Conservation (phyloP, 768 basidiomycete species). For the Rhizopogon roseolus region DNA sequence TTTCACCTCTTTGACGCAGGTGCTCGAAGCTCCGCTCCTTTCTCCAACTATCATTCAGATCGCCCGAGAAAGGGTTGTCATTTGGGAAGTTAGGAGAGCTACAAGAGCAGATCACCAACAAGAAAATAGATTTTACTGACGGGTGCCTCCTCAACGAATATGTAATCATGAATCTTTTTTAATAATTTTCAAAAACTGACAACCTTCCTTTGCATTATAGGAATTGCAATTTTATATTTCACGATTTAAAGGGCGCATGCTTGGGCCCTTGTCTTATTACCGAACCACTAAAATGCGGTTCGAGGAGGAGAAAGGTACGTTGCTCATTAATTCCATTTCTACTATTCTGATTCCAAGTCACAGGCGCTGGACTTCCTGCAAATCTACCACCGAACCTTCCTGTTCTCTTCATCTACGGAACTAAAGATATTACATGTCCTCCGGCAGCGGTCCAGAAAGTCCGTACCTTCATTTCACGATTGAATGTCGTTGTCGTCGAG, state of each 20-base stretch:
- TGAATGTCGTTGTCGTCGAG: slow-evolving; percentile 49
- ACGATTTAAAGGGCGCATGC: slow-evolving; percentile 47
- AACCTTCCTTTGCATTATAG: slow-evolving; percentile 24
- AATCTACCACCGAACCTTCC: slow-evolving; percentile 45
- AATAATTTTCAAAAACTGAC: background rate
- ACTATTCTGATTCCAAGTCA: background rate
- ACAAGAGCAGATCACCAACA: background rate
- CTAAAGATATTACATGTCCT: slow-evolving; percentile 45
- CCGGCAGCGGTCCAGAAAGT: slow-evolving; percentile 36
- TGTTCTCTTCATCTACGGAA: slow-evolving; percentile 59
- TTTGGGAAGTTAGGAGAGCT: slow-evolving; percentile 4
- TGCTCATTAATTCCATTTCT: background rate
- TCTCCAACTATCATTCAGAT: slow-evolving; percentile 10
- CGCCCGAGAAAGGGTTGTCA: background rate
- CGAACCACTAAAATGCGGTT: slow-evolving; percentile 55
- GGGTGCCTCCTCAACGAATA: slow-evolving; percentile 15
- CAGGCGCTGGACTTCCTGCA: slow-evolving; percentile 41
- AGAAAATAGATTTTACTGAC: background rate
- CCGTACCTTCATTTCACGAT: slow-evolving; percentile 43
- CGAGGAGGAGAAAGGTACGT: slow-evolving; percentile 55
- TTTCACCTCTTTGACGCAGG: background rate
- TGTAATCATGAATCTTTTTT: slow-evolving; percentile 4
- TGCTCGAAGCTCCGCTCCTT: slow-evolving; percentile 18
- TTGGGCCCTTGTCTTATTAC: slow-evolving; percentile 76
- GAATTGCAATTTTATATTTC: slow-evolving; percentile 51